These are phyloP conservation scores for Cyclotella sp. DNA, from an alignment of 108 stramenopile species.

Conservation along the genomic window DNA sequence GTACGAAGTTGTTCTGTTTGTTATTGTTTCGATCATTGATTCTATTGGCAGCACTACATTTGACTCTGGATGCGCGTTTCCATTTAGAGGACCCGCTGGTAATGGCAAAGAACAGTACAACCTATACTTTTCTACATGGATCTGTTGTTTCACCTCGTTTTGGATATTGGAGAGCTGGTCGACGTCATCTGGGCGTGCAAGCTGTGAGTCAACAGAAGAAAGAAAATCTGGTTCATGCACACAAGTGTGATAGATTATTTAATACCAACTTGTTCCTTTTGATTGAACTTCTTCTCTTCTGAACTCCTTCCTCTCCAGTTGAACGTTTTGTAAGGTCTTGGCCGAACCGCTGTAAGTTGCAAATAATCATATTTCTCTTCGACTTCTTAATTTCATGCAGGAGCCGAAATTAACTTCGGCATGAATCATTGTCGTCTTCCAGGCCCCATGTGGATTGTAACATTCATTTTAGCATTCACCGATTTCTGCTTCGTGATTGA, in stretches of 20 bases:
- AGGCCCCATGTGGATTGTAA: constrained; percentile 73
- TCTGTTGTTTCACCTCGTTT: constrained; percentile 52
- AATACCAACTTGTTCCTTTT: no score
- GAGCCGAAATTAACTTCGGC: not conserved
- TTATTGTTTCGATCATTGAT: no score
- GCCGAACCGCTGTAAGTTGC: constrained; percentile 62
- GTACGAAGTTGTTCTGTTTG: not conserved
- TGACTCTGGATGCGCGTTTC: not conserved
- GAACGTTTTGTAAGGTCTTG: constrained; percentile 64
- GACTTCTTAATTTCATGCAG: not conserved
- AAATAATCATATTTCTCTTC: not conserved
- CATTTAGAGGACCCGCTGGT: constrained; percentile 64
- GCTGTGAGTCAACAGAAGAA: not conserved
- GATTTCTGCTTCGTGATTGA: constrained; percentile 70
- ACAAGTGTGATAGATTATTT: not conserved
- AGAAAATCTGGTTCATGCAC: not conserved
- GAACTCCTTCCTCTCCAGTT: constrained; percentile 1
- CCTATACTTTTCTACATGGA: constrained; percentile 72
- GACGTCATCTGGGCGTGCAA: constrained; percentile 52
- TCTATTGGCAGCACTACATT: not conserved
- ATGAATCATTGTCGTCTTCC: not conserved
- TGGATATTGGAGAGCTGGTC: constrained; percentile 69
- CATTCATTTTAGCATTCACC: constrained; percentile 55
- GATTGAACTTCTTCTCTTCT: not conserved
- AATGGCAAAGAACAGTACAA: constrained; percentile 78